Base-by-base conservation (phyloP, 257 asterid species). In the Nicotiana otophora region DNA sequence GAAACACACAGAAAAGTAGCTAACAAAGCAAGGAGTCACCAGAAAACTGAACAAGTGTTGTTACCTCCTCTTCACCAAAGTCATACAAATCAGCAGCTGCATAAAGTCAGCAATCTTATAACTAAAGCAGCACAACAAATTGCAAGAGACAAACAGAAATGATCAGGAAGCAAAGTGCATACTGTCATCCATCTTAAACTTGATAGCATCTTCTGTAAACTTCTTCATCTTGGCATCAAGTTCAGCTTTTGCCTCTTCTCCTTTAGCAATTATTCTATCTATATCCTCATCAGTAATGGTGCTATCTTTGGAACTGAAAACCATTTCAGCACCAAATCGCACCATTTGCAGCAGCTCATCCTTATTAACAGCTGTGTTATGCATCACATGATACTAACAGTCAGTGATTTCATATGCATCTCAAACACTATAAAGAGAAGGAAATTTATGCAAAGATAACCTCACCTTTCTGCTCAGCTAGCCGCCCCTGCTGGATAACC, bases 321-420 rank as follows among this genome's bases (percentile, higher is more conserved):
- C 99, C 99, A 96, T 96, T 92, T 94, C 99, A 83, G 99, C 99
- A 85, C 99, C 99, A 88, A 94, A 96, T 81, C 99, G 91, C 85
- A 96, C 98, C 99, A 94, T 96, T 88, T 96, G 98, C 81, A 96
- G 93, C 84, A 96, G 92, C 87, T 96, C 99, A 82, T 96, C 99
- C 87, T 96, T 96, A 83, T 96, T 96, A 48, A 94, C 99, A 88
- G 99, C 99, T 96, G 89, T 86, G 87, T 30, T 33, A 75, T 75
- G 46, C 48, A 75, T 75, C 80, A 75, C 64, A 51, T 51, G 64
- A 75, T 28, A 30, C 79, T 12, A 54, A 23, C 70, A 75, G 63
- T 75, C 62, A 75, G 31, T 57, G 58, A 78, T 78, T 33, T 57
- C 82, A 78, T 20, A 58, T 20, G 57, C 36, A 60, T 34, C 31